Evolutionary conservation across 225 moss, liverwort and hornwort species (phyloP), one percentile per base, ranked within the genome.

Genomic region (Pseudisothecium myosuroides): DNA sequence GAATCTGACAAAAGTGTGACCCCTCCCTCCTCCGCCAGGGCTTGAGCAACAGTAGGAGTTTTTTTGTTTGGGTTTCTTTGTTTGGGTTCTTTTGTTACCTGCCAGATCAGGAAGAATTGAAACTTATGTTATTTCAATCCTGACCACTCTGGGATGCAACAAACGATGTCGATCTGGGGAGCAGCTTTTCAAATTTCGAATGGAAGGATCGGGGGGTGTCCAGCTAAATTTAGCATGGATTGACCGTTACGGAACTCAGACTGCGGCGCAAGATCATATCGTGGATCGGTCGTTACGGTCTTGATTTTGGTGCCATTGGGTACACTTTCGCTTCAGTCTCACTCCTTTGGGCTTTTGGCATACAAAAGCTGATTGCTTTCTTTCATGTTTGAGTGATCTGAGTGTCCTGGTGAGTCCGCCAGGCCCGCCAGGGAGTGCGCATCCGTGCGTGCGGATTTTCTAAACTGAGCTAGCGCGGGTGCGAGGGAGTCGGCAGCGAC

Each of bases 401-500:
- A 32, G 66, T 55, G 41, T 60, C 28, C 55, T 65, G 83, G 78
- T 31, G 65, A 80, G 68, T 37, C 27, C 29, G 23, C 27, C 37
- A 14, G 47, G 14, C 20, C 61, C 41, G 59, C 56, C 79, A 10
- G 47, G 45, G 32, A 80, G 37, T 71, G 84, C 43, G 86, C 89
- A 45, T 75, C 88, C 75, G 41, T 29, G 66, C 76, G 43, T 29
- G 82, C n/a, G 81, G 76, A 64, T 78, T 76, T 83, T 80, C 91
- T 91, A 93, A 88, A 88, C 84, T 88, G 62, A 81, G 90, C n/a
- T n/a, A n/a, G n/a, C 45, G 29, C 90, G 84, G 68, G 66, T 36
- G 85, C 91, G 92, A 78, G 80, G 88, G 88, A 85, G 89, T 91
- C 89, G 93, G 93, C 93, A 86, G 65, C 43, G 76, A 52, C 23